Evolutionary conservation across 352 stramenopile genomes (phyloP).

Genomic region (Globisporangium spinosum): DNA sequence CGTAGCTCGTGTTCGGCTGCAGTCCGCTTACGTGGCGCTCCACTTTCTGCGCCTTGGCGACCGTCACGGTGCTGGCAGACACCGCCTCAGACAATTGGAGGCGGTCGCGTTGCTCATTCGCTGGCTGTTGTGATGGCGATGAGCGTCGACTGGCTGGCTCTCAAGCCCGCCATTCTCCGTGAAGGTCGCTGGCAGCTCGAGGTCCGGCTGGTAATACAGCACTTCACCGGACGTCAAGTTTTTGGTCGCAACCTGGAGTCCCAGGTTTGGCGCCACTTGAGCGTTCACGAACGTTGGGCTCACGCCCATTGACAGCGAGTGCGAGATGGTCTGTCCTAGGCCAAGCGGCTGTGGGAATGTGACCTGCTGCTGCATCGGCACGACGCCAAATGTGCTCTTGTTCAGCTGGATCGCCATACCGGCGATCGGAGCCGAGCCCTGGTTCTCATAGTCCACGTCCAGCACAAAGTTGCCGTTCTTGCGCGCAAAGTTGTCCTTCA

Average conservation of each 20-base stretch:
- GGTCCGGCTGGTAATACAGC: slow-evolving; percentile 94
- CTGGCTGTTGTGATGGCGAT: not conserved
- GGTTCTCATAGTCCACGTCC: slow-evolving; percentile 87
- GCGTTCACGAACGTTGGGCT: slow-evolving; percentile 76
- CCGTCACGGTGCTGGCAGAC: slow-evolving; percentile 39
- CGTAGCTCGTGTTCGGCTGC: slow-evolving; percentile 61
- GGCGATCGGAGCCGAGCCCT: slow-evolving; percentile 81
- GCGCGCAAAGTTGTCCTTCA: slow-evolving; percentile 75
- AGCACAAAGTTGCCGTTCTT: slow-evolving; percentile 61
- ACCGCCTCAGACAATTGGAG: slow-evolving; percentile 4
- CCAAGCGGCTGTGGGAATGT: slow-evolving; percentile 59
- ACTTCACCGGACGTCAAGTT: slow-evolving; percentile 93
- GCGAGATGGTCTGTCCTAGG: slow-evolving; percentile 70
- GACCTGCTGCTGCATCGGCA: slow-evolving; percentile 91
- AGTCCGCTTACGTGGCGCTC: slow-evolving; percentile 42
- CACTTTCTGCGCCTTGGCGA: slow-evolving; percentile 49
- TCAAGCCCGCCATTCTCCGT: slow-evolving; percentile 85
- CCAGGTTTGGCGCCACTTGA: slow-evolving; percentile 60
- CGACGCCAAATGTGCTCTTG: slow-evolving; percentile 96
- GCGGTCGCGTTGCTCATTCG: not conserved
- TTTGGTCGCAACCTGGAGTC: slow-evolving; percentile 97
- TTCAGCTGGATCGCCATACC: slow-evolving; percentile 96
- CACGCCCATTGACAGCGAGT: slow-evolving; percentile 76
- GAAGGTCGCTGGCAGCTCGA: slow-evolving; percentile 91
- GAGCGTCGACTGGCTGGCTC: not conserved